These are phyloP conservation scores for Diplodia intermedia DNA, from an alignment of 2,329 filamentous ascomycete genomes.

Conservation along the genomic window DNA sequence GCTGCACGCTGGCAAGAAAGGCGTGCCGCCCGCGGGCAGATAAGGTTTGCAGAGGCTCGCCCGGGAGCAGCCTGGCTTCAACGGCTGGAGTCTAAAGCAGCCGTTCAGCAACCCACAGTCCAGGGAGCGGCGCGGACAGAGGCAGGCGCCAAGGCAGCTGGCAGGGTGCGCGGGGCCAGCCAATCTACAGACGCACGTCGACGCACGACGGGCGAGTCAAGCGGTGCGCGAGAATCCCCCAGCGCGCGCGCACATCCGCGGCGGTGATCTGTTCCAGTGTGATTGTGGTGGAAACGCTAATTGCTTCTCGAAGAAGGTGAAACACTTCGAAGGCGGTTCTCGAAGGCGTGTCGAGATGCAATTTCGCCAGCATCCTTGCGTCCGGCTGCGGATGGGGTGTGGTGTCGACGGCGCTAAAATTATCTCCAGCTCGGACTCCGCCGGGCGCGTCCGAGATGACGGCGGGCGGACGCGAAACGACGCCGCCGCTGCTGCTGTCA, in stretches of 20 bases:
- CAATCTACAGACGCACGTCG: constrained; percentile 15
- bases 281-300: constrained; percentile 18
- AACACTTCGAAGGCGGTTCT: constrained; percentile 29
- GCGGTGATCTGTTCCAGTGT: constrained; percentile 18
- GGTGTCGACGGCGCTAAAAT: neutral
- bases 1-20: constrained; percentile 10
- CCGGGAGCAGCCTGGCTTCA: constrained; percentile 7
- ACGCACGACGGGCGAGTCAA: constrained; percentile 3
- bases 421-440: constrained; percentile 4
- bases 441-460: constrained; percentile 8
- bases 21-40: constrained; percentile 17
- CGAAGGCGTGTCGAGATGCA: constrained; percentile 28
- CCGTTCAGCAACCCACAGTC: constrained; percentile 1
- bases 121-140: constrained; percentile 3
- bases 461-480: neutral
- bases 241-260: constrained; percentile 2
- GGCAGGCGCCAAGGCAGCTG: neutral
- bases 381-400: constrained; percentile 6
- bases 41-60: constrained; percentile 27
- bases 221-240: constrained; percentile 3
- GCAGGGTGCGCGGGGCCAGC: constrained; percentile 16
- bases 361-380: constrained; percentile 30
- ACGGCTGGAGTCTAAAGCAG: constrained; percentile 14
- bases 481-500: constrained; percentile 4
- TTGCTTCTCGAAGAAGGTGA: constrained; percentile 31